Percentiles rank a stretch among this genome's conserved stretches.
phyloP scores from a whole-genome alignment of 768 basidiomycete genomes.

The Cubamyces lactineus region DNA sequence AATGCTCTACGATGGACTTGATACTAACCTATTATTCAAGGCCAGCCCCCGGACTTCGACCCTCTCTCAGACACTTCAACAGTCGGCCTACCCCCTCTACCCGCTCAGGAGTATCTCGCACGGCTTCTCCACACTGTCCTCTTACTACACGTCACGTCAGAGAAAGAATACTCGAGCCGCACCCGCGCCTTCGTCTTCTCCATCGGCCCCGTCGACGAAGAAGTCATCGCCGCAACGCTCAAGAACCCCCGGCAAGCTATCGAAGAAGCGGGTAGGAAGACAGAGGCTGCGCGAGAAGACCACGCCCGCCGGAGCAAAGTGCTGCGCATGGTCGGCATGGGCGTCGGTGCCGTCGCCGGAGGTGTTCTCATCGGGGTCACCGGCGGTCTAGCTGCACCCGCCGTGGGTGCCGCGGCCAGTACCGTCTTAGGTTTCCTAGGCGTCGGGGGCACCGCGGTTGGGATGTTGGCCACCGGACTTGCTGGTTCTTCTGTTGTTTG shows the following conservation, averaged over 20 bases:
- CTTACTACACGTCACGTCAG: conserved; percentile 51
- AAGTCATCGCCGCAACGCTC: conserved; percentile 46
- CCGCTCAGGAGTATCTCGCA: conserved; percentile 40
- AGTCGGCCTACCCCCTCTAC: conserved; percentile 43
- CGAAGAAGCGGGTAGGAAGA: conserved; percentile 46
- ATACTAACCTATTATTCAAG: conserved; percentile 28
- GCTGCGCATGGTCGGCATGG: conserved; percentile 51
- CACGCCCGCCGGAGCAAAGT: conserved; percentile 47
- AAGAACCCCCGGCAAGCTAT: conserved; percentile 53
- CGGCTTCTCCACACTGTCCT: conserved; percentile 54
- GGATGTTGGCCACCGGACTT: conserved; percentile 54
- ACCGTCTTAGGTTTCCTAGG: conserved; percentile 54
- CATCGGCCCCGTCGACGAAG: conserved; percentile 48
- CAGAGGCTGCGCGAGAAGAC: conserved; percentile 42
- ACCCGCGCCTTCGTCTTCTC: conserved; percentile 50
- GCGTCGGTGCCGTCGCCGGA: conserved; percentile 55
- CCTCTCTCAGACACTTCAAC: conserved; percentile 51
- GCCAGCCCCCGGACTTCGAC: conserved; percentile 47
- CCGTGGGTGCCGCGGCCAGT: conserved; percentile 57
- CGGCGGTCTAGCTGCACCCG: conserved; percentile 61
- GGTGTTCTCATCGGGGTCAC: conserved; percentile 59
- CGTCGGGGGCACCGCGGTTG: conserved; percentile 54
- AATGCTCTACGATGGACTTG: neutral
- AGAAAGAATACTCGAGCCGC: conserved; percentile 53
- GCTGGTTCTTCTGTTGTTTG: conserved; percentile 59